Evolutionary conservation across 257 asterid species (phyloP).

Genomic region (Schizonepeta tenuifolia): DNA sequence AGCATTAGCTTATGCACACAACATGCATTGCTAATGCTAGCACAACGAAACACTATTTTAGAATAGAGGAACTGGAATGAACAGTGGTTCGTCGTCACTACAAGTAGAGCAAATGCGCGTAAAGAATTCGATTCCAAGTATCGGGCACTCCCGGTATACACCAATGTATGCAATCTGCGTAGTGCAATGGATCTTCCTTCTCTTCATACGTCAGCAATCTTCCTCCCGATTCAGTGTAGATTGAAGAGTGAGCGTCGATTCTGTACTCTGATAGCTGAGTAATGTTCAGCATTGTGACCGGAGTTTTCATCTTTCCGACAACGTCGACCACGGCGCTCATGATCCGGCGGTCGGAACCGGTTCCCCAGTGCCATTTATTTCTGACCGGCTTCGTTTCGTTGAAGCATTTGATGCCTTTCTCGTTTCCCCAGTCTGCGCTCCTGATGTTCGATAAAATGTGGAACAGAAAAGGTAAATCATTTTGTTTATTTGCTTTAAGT

Average conservation of each 20-base stretch:
- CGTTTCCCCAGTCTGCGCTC: slow-evolving; percentile 85
- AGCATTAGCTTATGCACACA: neutral
- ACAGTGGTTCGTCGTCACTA: neutral
- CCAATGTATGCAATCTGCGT: slow-evolving; percentile 98
- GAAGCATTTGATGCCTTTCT: slow-evolving; percentile 76
- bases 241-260: slow-evolving; percentile 81
- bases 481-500: neutral
- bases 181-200: slow-evolving; percentile 69
- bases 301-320: slow-evolving; percentile 63
- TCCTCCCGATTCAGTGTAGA: slow-evolving; percentile 75
- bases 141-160: slow-evolving; percentile 98
- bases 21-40: too few species aligned
- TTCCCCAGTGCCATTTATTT: slow-evolving; percentile 79
- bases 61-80: neutral
- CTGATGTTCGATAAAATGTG: slow-evolving; percentile 44
- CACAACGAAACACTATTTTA: neutral
- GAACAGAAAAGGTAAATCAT: neutral
- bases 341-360: slow-evolving; percentile 68
- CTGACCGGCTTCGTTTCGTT: slow-evolving; percentile 78
- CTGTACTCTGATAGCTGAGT: slow-evolving; percentile 89
- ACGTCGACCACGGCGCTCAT: slow-evolving; percentile 65
- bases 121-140: slow-evolving; percentile 84
- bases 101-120: slow-evolving; percentile 65
- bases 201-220: slow-evolving; percentile 67
- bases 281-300: slow-evolving; percentile 72